Conservation (phyloP, 1,284 basidiomycete genomes). For the Fomitopsis palustris region DNA sequence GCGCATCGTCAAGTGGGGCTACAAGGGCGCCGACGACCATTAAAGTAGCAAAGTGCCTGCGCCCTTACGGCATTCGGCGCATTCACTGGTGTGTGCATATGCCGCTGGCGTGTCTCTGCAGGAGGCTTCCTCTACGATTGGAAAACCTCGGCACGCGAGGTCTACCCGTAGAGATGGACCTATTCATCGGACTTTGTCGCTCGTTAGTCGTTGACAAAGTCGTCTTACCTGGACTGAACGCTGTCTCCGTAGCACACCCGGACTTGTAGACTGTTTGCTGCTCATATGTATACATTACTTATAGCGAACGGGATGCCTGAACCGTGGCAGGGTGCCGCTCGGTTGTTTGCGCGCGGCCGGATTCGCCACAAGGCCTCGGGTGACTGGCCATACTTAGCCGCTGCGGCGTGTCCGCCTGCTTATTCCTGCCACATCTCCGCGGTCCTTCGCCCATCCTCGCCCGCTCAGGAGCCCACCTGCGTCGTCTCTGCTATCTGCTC, state of each 20-base stretch:
- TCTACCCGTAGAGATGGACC: not conserved
- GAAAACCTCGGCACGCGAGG: not conserved
- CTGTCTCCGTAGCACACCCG: too few relatives aligned
- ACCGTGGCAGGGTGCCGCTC: not conserved
- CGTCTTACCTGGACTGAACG: not conserved
- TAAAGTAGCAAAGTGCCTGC: conserved; percentile 16
- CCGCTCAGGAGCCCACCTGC: not conserved
- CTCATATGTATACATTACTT: not conserved
- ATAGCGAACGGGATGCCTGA: not conserved
- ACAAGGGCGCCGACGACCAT: conserved; percentile 35
- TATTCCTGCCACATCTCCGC: conserved; percentile 1
- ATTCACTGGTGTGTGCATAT: not conserved
- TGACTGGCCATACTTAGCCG: not conserved
- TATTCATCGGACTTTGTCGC: not conserved
- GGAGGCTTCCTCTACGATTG: not conserved
- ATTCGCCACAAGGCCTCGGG: not conserved
- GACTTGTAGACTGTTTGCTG: not conserved
- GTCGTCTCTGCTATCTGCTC: not conserved
- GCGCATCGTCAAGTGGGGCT: conserved; percentile 54
- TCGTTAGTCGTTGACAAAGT: not conserved
- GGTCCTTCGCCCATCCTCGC: not conserved
- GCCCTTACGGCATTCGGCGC: not conserved
- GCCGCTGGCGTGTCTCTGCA: not conserved
- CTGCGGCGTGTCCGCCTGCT: not conserved
- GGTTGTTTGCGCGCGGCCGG: not conserved